A percentile compares a stretch with the other conserved stretches of the same genome.
Evolutionary conservation across 352 stramenopile species (phyloP).

Genomic region (Phytophthora sp.): DNA sequence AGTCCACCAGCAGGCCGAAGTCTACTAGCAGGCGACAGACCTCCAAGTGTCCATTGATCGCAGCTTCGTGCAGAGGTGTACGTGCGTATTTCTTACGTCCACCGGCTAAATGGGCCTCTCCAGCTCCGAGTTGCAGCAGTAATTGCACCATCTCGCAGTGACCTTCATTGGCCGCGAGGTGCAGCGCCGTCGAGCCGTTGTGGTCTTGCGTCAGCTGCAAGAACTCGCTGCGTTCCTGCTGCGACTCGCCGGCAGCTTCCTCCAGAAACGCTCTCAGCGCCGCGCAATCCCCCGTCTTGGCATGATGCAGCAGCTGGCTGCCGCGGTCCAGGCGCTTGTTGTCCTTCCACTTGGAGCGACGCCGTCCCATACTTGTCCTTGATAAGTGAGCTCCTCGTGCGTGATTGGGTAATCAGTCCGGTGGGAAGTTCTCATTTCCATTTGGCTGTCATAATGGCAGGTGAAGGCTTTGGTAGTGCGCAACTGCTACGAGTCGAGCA

Average conservation of each 20-base stretch:
- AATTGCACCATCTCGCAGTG: conserved; percentile 49
- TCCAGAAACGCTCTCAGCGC: conserved; percentile 42
- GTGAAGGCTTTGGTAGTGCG: neutral
- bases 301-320: conserved; percentile 53
- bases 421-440: conserved; percentile 4
- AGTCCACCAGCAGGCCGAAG: conserved; percentile 71
- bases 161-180: conserved; percentile 69
- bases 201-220: conserved; percentile 75
- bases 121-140: conserved; percentile 55
- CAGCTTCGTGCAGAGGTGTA: conserved; percentile 78
- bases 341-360: conserved; percentile 79
- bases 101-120: conserved; percentile 65
- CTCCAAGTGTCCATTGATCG: conserved; percentile 63
- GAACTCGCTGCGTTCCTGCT: conserved; percentile 40
- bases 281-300: conserved; percentile 50
- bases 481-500: conserved; percentile 15
- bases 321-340: conserved; percentile 36
- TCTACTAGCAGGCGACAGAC: conserved; percentile 59
- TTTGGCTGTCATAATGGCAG: conserved; percentile 17
- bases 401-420: conserved; percentile 30
- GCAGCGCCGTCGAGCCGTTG: conserved; percentile 66
- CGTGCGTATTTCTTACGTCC: conserved; percentile 70
- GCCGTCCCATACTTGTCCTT: conserved; percentile 55
- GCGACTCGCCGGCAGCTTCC: no score
- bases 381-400: conserved; percentile 21